Percentiles rank a stretch among this genome's conserved stretches.
Evolutionary conservation across 768 basidiomycete genomes (phyloP).

Genomic region (Inosperma sp.): DNA sequence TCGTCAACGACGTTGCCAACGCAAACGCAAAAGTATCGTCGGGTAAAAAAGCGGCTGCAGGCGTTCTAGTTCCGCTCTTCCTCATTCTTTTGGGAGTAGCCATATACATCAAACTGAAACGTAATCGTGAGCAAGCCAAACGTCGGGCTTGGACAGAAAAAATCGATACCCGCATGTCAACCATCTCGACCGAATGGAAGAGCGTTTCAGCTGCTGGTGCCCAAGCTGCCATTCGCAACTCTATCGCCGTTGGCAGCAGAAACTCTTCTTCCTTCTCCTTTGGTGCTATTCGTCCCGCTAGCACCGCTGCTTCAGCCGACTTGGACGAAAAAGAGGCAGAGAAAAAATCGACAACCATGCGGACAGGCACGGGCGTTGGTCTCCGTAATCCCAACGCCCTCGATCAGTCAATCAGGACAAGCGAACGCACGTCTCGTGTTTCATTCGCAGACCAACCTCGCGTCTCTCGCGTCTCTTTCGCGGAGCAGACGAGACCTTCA

Average conservation of each 20-base stretch:
- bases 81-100: conserved; percentile 40
- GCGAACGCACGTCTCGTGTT: conserved; percentile 45
- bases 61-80: conserved; percentile 64
- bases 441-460: conserved; percentile 63
- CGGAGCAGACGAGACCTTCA: conserved; percentile 19
- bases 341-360: conserved; percentile 36
- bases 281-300: conserved; percentile 49
- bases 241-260: conserved; percentile 49
- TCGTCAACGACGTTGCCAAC: conserved; percentile 36
- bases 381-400: conserved; percentile 45
- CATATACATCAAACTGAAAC: conserved; percentile 50
- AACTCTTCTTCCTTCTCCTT: conserved; percentile 51
- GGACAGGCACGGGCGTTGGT: conserved; percentile 45
- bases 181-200: conserved; percentile 76
- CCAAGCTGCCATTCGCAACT: conserved; percentile 65
- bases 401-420: background rate
- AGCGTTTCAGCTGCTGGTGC: conserved; percentile 66
- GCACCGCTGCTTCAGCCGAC: conserved; percentile 42
- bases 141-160: conserved; percentile 57
- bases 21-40: conserved; percentile 32
- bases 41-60: conserved; percentile 58
- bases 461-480: conserved; percentile 36
- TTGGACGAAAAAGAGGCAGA: conserved; percentile 34
- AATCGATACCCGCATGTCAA: conserved; percentile 80
- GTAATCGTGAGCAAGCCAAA: conserved; percentile 46